A percentile compares a stretch with the other conserved stretches of the same genome.
phyloP scores from a whole-genome alignment of 768 basidiomycete genomes.

The Cyclocybe cylindracea region DNA sequence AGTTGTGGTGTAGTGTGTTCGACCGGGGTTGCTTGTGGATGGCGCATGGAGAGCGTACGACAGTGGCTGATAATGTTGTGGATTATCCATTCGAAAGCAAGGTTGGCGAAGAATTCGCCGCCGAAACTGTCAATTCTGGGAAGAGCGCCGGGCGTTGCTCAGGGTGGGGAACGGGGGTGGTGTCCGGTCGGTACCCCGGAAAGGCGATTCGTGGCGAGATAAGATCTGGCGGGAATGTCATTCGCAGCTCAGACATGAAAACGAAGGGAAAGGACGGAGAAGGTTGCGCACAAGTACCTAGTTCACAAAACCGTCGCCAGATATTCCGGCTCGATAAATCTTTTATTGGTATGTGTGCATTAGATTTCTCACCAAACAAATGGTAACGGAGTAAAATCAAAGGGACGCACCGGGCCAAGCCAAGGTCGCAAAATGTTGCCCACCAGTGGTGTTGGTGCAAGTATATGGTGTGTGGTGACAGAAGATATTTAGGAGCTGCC shows the following conservation, averaged over 20 bases:
- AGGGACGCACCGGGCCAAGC: conserved; percentile 9
- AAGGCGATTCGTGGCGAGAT: conserved; percentile 1
- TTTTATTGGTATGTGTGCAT: conserved; percentile 30
- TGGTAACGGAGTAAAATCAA: conserved; percentile 17
- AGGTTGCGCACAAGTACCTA: conserved; percentile 19
- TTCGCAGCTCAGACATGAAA: neutral
- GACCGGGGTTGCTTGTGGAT: conserved; percentile 28
- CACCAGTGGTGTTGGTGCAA: neutral
- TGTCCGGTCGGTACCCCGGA: neutral
- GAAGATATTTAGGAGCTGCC: neutral
- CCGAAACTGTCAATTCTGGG: conserved; percentile 1
- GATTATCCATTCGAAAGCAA: conserved; percentile 54
- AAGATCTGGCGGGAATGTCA: conserved; percentile 7
- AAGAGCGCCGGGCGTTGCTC: neutral
- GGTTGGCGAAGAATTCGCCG: conserved; percentile 1
- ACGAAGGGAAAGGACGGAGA: conserved; percentile 1
- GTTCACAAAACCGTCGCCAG: conserved; percentile 19
- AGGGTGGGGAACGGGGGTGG: conserved; percentile 4
- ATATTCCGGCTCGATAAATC: conserved; percentile 29
- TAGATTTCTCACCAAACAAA: conserved; percentile 32
- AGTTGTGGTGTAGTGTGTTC: conserved; percentile 16
- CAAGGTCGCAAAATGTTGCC: neutral
- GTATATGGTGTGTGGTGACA: neutral
- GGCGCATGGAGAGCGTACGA: conserved; percentile 77
- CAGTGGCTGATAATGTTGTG: conserved; percentile 79